Conservation (phyloP, 2,329 filamentous ascomycete genomes). For the Hypoxylon sp. region DNA sequence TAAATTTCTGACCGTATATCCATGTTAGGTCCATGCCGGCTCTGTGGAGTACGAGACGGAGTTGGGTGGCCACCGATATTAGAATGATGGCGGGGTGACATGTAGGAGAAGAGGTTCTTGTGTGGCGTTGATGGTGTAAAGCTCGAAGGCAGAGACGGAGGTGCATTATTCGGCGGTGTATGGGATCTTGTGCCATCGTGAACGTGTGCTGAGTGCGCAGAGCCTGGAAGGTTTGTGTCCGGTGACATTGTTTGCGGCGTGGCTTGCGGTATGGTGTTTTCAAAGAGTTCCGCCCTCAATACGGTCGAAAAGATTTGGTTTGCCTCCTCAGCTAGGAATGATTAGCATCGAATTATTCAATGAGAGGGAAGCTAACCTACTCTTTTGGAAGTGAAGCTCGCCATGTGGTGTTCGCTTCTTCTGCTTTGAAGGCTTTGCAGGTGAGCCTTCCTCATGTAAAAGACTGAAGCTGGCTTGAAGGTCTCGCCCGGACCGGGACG, state of each 20-base stretch:
- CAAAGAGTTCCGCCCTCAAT: conserved; percentile 91
- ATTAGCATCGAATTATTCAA: conserved; percentile 45
- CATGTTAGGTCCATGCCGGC: conserved; percentile 86
- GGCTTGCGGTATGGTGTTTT: conserved; percentile 86
- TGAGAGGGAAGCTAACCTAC: conserved; percentile 63
- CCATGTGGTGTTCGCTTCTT: conserved; percentile 89
- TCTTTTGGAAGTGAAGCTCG: conserved; percentile 94
- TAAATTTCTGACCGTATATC: conserved; percentile 94
- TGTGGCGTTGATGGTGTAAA: conserved; percentile 95
- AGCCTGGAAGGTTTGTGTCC: conserved; percentile 65
- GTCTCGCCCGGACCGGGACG: conserved; percentile 92
- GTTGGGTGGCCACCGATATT: conserved; percentile 85
- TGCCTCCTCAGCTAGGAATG: conserved; percentile 81
- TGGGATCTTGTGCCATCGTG: conserved; percentile 79
- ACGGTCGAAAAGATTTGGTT: conserved; percentile 92
- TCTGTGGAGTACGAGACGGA: conserved; percentile 89
- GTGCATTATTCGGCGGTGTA: conserved; percentile 80
- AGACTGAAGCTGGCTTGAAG: conserved; percentile 92
- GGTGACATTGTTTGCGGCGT: conserved; percentile 74
- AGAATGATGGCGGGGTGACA: conserved; percentile 78
- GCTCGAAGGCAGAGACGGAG: conserved; percentile 75
- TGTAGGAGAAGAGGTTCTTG: conserved; percentile 96
- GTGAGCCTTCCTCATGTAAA: conserved; percentile 91
- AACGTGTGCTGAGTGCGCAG: conserved; percentile 66
- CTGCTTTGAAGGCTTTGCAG: conserved; percentile 87